phyloP scores from a whole-genome alignment of 371 early-diverging fungal genomes.

The Mucor racemosus region DNA sequence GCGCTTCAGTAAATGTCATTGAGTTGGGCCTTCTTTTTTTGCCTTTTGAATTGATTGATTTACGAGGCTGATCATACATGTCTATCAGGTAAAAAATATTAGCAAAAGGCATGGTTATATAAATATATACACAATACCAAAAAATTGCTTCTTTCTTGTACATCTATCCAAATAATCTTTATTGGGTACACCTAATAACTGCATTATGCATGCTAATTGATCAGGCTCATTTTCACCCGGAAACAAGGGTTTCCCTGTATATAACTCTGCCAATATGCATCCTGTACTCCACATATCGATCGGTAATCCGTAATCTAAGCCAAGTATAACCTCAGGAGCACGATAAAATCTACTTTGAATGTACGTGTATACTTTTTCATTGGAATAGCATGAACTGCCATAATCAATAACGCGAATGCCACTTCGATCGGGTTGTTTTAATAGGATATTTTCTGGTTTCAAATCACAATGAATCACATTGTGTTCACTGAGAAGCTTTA shows the following conservation, averaged over 20 bases:
- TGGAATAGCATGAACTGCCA: constrained; percentile 82
- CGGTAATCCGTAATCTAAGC: constrained; percentile 81
- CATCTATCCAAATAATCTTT: constrained; percentile 76
- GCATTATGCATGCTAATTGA: constrained; percentile 94
- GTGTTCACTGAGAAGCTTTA: constrained; percentile 68
- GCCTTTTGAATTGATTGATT: constrained; percentile 83
- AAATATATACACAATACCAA: constrained; percentile 61
- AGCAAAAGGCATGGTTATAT: not conserved
- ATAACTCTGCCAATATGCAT: constrained; percentile 95
- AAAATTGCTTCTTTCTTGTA: constrained; percentile 82
- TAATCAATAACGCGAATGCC: constrained; percentile 93
- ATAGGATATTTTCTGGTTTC: constrained; percentile 90
- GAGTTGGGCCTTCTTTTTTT: constrained; percentile 78
- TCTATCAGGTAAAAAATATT: constrained; percentile 41
- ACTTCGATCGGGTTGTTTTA: constrained; percentile 58
- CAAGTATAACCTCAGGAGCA: constrained; percentile 95
- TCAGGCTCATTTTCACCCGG: constrained; percentile 98
- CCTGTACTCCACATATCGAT: constrained; percentile 99
- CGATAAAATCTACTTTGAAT: constrained; percentile 97
- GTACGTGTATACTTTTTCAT: constrained; percentile 87
- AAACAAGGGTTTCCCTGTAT: constrained; percentile 88
- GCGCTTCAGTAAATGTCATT: constrained; percentile 69
- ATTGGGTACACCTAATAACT: constrained; percentile 85
- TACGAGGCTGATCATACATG: constrained; percentile 64
- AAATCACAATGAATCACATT: constrained; percentile 95